phyloP scores from a whole-genome alignment of 2,329 filamentous ascomycete genomes.

The Colletotrichum higginsianum region DNA sequence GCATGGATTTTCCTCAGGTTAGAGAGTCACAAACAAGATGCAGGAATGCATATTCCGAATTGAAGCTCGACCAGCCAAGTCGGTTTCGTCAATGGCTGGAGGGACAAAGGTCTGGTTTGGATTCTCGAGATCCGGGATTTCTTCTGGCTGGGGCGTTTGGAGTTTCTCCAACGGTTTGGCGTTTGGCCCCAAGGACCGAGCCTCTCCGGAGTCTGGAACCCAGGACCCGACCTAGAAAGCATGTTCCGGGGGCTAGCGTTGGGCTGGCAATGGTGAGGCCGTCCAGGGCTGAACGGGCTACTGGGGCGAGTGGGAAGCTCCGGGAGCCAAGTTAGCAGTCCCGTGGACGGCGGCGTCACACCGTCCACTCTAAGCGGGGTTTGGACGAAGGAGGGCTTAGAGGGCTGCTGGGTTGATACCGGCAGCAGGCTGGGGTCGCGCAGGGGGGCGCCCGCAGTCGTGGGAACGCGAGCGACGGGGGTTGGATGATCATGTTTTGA shows the following conservation, averaged over 20 bases:
- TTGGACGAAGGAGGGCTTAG: conserved; percentile 26
- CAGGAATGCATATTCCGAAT: neutral
- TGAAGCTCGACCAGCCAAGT: conserved; percentile 17
- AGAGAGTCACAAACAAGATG: conserved; percentile 20
- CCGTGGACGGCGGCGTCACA: conserved; percentile 31
- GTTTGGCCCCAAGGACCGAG: conserved; percentile 1
- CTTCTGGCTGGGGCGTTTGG: neutral
- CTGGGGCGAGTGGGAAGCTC: conserved; percentile 18
- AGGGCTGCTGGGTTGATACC: conserved; percentile 30
- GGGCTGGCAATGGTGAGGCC: conserved; percentile 23
- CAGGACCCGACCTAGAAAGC: conserved; percentile 13
- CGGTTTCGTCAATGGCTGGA: conserved; percentile 12
- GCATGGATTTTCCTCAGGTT: neutral
- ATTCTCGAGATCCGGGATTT: neutral
- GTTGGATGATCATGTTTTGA: conserved; percentile 34
- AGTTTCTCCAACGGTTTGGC: conserved; percentile 32
- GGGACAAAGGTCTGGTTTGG: neutral
- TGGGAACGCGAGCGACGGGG: conserved; percentile 33
- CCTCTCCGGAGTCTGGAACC: neutral
- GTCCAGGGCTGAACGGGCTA: neutral
- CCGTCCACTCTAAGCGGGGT: conserved; percentile 28
- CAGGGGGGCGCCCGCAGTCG: conserved; percentile 37
- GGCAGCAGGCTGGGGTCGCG: conserved; percentile 24
- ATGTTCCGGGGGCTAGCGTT: neutral
- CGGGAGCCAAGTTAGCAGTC: conserved; percentile 37